Evolutionary conservation across 1,284 basidiomycete species (phyloP).

Genomic region (Xanthoconium separans): DNA sequence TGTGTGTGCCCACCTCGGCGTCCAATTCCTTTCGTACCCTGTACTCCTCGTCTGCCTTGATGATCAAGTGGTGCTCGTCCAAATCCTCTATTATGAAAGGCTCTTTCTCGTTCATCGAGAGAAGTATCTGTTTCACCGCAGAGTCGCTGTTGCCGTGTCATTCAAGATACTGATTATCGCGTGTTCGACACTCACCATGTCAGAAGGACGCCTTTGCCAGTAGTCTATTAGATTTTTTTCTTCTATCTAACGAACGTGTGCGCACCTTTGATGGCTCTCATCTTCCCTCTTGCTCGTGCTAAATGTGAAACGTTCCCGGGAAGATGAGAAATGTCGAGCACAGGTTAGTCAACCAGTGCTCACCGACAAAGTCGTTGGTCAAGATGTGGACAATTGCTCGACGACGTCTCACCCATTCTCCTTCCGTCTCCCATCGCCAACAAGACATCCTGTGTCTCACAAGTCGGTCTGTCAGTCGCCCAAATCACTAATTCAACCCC

Average conservation of each 20-base stretch:
- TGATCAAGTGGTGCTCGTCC: conserved; percentile 82
- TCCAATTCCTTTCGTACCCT: conserved; percentile 72
- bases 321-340: conserved; percentile 1
- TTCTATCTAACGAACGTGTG: not conserved
- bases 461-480: conserved; percentile 19
- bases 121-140: conserved; percentile 87
- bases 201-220: conserved; percentile 62
- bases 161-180: not conserved
- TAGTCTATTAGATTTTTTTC: conserved; percentile 1
- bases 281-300: conserved; percentile 39
- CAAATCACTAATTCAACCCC: not conserved
- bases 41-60: conserved; percentile 79
- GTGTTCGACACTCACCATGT: conserved; percentile 55
- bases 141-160: conserved; percentile 58
- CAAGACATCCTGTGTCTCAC: conserved; percentile 23
- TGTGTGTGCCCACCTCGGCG: conserved; percentile 53
- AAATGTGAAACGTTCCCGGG: conserved; percentile 8
- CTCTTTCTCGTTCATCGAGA: conserved; percentile 77
- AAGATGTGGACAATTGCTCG: conserved; percentile 5
- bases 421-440: conserved; percentile 15
- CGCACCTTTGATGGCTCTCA: conserved; percentile 69
- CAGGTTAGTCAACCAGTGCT: not conserved
- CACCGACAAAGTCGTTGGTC: not conserved
- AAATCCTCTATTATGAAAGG: conserved; percentile 86
- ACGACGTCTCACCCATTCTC: not conserved